phyloP scores from a whole-genome alignment of 2,329 filamentous ascomycete genomes.

The Dactylellina sp. region DNA sequence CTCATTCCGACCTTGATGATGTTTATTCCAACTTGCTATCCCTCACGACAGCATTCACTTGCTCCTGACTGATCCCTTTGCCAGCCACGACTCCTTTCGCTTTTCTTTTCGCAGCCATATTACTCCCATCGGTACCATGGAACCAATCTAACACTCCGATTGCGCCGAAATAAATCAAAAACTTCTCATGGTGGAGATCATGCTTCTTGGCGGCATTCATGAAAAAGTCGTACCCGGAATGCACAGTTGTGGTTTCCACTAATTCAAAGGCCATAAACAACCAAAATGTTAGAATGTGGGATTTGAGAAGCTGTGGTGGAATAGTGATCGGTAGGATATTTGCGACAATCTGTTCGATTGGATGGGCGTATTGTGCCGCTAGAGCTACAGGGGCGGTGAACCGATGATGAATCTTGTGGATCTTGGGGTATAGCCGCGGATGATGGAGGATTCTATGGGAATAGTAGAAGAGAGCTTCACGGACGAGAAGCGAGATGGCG shows the following conservation, averaged over 20 bases:
- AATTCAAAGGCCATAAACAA: slow-evolving; percentile 67
- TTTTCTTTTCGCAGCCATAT: slow-evolving; percentile 51
- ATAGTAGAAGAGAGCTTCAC: slow-evolving; percentile 71
- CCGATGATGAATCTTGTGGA: slow-evolving; percentile 71
- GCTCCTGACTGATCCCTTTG: slow-evolving; percentile 29
- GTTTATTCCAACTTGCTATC: slow-evolving; percentile 37
- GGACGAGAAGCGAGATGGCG: slow-evolving; percentile 64
- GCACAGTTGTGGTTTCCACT: slow-evolving; percentile 69
- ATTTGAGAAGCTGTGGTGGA: slow-evolving; percentile 66
- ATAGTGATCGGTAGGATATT: slow-evolving; percentile 69
- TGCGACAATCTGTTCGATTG: slow-evolving; percentile 70
- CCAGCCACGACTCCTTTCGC: slow-evolving; percentile 28
- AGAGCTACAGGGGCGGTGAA: slow-evolving; percentile 71
- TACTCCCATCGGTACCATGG: slow-evolving; percentile 66
- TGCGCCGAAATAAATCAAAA: slow-evolving; percentile 69
- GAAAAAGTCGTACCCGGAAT: slow-evolving; percentile 72
- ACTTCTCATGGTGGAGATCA: slow-evolving; percentile 71
- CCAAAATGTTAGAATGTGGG: slow-evolving; percentile 70
- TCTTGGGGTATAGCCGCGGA: slow-evolving; percentile 66
- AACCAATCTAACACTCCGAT: slow-evolving; percentile 69
- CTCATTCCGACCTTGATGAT: neutral
- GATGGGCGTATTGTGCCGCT: slow-evolving; percentile 71
- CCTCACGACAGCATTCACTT: slow-evolving; percentile 18
- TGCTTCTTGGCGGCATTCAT: slow-evolving; percentile 67
- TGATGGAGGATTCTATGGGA: slow-evolving; percentile 69